Evolutionary conservation across 192 early-diverging fungal genomes (phyloP).

Genomic region (Powellomyces hirtus): DNA sequence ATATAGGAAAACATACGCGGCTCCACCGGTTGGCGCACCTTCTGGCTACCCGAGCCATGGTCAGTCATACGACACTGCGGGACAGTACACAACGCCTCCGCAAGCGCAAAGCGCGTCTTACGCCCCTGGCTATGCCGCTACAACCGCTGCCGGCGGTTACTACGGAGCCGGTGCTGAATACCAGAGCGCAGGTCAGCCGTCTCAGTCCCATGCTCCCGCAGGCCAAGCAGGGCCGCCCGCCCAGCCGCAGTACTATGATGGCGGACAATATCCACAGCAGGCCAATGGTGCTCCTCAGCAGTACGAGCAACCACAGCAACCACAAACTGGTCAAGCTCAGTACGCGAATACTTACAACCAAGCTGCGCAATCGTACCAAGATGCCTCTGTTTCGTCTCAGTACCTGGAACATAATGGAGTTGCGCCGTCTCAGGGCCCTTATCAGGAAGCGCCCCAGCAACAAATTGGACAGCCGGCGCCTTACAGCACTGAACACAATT

Average conservation of each 20-base stretch:
- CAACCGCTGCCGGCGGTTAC: background rate
- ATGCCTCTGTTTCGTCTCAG: background rate
- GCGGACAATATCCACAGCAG: conserved; percentile 6
- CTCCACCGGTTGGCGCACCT: background rate
- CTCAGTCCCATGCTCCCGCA: background rate
- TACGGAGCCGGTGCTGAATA: background rate
- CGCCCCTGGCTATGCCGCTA: conserved; percentile 1
- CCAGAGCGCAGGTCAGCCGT: background rate
- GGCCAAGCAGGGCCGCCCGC: conserved; percentile 1
- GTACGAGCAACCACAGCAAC: background rate
- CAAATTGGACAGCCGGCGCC: no score
- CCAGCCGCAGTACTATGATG: conserved; percentile 15
- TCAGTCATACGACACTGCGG: background rate
- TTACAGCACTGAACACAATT: no score
- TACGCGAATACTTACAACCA: no score
- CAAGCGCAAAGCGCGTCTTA: background rate
- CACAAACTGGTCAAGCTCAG: no score
- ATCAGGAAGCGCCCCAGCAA: background rate
- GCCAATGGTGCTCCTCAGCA: background rate
- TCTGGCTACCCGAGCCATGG: background rate
- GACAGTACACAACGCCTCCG: background rate
- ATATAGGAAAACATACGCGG: conserved; percentile 9
- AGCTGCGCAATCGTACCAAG: no score
- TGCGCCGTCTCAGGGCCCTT: background rate
- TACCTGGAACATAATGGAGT: background rate